Evolutionary conservation across 1,284 basidiomycete genomes (phyloP), one percentile per base, ranked within the genome.

Genomic region (Sphagnurus paluster): DNA sequence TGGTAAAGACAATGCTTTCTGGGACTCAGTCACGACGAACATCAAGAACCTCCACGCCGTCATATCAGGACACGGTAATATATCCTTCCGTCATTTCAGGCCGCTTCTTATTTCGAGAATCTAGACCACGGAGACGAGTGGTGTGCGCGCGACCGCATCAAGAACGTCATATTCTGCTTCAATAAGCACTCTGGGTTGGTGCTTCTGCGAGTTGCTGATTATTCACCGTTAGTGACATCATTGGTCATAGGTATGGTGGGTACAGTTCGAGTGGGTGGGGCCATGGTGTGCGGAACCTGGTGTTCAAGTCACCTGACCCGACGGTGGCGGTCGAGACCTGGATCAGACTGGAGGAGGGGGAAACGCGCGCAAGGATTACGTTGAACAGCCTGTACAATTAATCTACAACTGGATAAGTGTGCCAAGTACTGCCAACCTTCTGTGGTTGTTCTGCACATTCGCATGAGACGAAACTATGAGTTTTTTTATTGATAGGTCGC

Each of bases 81-180:
- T 41, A 17, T 19, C n/a, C 25, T 30, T 32, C n/a, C 21, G 39
- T 5, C 13, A 8, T 5, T 5, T 20, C 25, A n/a, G 13, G 1
- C 11, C 8, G 21, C 21, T 4, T 5, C 16, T 33, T 14, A 21
- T n/a, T 20, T 20, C 33, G 10, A 28, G 36, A 3, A 17, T 53
- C 21, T 7, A 84, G 82, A 84, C 58, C 84, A 87, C 52, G 84
- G 84, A 1, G 75, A 86, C 46, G 84, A 87, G 61, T 87, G 84
- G 84, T 87, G 84, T 52, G 72, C 75, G 14, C 76, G 81, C 23
- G 84, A 86, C 54, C 74, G 74, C 1, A 71, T 68, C 1, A 79
- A 80, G 54, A 62, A 76, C 29, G 74, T 83, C 9, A 76, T 84
- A 1, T 86, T 86, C 63, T 87, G 84, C 58, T 87, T 87, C 53